Evolutionary conservation across 495 filamentous ascomycete species (phyloP), one percentile per base, ranked within the genome.

Genomic region (Symbiotaphrina buchneri): DNA sequence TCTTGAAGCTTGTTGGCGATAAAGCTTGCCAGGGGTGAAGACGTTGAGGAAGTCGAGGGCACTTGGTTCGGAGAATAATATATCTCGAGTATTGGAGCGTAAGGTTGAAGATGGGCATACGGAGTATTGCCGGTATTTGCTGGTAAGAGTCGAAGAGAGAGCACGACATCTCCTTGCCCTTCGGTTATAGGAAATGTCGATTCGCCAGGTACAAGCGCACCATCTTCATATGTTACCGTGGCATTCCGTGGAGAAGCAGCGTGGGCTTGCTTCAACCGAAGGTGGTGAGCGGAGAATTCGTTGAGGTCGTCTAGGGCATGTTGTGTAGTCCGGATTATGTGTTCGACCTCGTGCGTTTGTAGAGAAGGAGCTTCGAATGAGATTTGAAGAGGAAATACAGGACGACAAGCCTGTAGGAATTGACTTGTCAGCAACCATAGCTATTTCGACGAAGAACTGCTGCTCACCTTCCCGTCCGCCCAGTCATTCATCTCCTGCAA

Each of bases 271-370:
- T 80, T 71, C 21, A 93, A 58, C 8, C 80, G 72, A 26, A 93
- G 51, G 45, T 85, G 80, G 44, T 92, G 80, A 16, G 75, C 76
- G n/a, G 79, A 74, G 51, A 92, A 92, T 40, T 91, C 82, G 45
- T 84, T 90, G 28, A 77, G 61, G 40, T 87, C 77, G 50, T 94
- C 84, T 24, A 93, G 63, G 13, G 78, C 72, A 58, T 91, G 80
- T 42, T 93, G 84, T 5, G 82, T 87, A 7, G 72, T 69, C 35
- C 74, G 76, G 10, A 92, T 49, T 19, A 94, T 65, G 47, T 76
- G 65, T 42, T 78, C 67, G 3, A 71, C 68, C 46, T 95, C 81
- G 23, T 63, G 45, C 3, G 63, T 58, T 32, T 66, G 65, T 30
- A 92, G 51, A 10, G 53, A 61, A 17, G 68, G 65, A 24, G 78